These are phyloP conservation scores for Starmerella stellata DNA, from an alignment of 805 yeast species.

Conservation along the genomic window DNA sequence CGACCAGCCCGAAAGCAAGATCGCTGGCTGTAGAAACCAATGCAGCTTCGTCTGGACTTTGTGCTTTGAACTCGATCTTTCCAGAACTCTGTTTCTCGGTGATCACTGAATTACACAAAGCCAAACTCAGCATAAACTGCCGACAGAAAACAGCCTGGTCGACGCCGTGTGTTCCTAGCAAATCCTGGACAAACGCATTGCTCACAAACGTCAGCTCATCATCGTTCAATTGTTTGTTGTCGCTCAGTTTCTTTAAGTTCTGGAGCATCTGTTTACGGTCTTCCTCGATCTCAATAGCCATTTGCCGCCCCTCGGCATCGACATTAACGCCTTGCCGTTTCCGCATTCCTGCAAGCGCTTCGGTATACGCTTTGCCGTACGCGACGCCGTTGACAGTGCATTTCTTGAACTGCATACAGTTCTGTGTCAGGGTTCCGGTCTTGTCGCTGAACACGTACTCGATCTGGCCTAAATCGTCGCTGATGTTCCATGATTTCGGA, in stretches of 20 bases:
- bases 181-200: conserved; percentile 39
- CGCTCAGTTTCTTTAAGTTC: conserved; percentile 23
- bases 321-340: conserved; percentile 51
- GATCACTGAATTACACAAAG: conserved; percentile 63
- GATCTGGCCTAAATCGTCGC: conserved; percentile 71
- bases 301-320: conserved; percentile 31
- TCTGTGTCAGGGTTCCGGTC: conserved; percentile 71
- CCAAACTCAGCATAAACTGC: conserved; percentile 50
- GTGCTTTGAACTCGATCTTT: conserved; percentile 49
- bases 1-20: conserved; percentile 48
- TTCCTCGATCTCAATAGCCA: conserved; percentile 29
- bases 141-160: conserved; percentile 35
- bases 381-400: conserved; percentile 52
- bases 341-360: conserved; percentile 56
- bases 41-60: conserved; percentile 75
- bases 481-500: conserved; percentile 70
- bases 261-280: conserved; percentile 36
- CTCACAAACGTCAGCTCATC: conserved; percentile 52
- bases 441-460: conserved; percentile 71
- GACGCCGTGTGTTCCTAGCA: conserved; percentile 26
- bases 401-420: conserved; percentile 69
- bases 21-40: conserved; percentile 64
- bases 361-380: conserved; percentile 65
- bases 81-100: conserved; percentile 32
- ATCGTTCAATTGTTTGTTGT: conserved; percentile 36